phyloP scores from a whole-genome alignment of 805 yeast species.

The Candida ficus region DNA sequence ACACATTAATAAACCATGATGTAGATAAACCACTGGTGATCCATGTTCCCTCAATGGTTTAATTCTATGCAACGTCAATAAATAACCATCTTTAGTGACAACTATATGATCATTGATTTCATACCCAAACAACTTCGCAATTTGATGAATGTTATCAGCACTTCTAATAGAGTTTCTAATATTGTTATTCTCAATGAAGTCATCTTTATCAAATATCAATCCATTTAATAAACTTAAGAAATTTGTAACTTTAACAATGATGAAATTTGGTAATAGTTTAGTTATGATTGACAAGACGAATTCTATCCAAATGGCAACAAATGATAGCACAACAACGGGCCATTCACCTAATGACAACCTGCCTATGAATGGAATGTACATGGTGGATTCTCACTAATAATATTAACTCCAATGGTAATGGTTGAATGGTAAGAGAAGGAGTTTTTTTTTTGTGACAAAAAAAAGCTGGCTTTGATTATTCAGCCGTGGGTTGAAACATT shows the following conservation, averaged over 20 bases:
- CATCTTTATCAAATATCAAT: constrained; percentile 2
- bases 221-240: constrained; percentile 3
- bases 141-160: constrained; percentile 53
- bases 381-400: too few species aligned
- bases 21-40: constrained; percentile 65
- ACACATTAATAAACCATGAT: constrained; percentile 89
- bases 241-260: constrained; percentile 34
- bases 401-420: too few species aligned
- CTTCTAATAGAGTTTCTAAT: constrained; percentile 34
- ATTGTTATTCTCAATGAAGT: constrained; percentile 13
- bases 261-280: constrained; percentile 33
- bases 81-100: constrained; percentile 69
- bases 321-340: constrained; percentile 39
- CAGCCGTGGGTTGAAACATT: too few species aligned
- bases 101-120: constrained; percentile 73
- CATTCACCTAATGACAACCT: constrained; percentile 45
- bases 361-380: constrained; percentile 37
- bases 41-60: constrained; percentile 32
- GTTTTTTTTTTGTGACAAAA: neutral
- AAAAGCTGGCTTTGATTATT: too few species aligned
- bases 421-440: neutral
- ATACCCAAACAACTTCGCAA: constrained; percentile 67
- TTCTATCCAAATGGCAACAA: constrained; percentile 46
- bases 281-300: constrained; percentile 41
- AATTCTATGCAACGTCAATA: constrained; percentile 71